Conservation (phyloP, 139 green algal genomes). For the Volvox reticuliferus region DNA sequence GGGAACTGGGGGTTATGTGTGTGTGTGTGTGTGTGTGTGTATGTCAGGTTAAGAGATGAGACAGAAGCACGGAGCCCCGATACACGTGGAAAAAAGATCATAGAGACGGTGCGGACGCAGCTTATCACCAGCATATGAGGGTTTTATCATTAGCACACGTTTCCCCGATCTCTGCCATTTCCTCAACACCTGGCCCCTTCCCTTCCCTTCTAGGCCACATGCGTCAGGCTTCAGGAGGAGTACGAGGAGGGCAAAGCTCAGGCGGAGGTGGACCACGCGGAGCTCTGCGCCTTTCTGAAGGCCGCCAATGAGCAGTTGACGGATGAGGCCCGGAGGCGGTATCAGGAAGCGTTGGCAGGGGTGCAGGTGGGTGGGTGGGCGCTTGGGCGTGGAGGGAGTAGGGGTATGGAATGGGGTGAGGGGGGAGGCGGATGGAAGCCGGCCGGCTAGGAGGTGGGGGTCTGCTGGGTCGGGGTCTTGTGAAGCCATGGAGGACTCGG, state of each 20-base stretch:
- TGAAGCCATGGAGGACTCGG: no score
- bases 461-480: no score
- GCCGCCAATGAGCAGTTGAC: conserved; percentile 53
- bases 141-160: background rate
- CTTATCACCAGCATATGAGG: background rate
- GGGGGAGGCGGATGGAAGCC: background rate
- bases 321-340: conserved; percentile 53
- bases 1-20: no score
- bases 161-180: background rate
- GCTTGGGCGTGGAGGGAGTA: background rate
- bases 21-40: no score
- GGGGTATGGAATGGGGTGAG: background rate
- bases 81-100: background rate
- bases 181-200: background rate
- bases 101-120: background rate
- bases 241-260: conserved; percentile 48
- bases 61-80: no score
- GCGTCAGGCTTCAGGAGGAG: conserved; percentile 49
- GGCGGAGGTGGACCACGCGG: conserved; percentile 51
- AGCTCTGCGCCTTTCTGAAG: conserved; percentile 53
- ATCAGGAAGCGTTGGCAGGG: conserved; percentile 40
- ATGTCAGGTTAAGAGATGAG: no score
- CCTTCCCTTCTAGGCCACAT: conserved; percentile 36
- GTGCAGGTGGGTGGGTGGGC: conserved; percentile 27
- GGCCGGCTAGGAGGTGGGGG: no score